Conservation (phyloP, 306 rosid genomes). For the Vachellia pachyceras region DNA sequence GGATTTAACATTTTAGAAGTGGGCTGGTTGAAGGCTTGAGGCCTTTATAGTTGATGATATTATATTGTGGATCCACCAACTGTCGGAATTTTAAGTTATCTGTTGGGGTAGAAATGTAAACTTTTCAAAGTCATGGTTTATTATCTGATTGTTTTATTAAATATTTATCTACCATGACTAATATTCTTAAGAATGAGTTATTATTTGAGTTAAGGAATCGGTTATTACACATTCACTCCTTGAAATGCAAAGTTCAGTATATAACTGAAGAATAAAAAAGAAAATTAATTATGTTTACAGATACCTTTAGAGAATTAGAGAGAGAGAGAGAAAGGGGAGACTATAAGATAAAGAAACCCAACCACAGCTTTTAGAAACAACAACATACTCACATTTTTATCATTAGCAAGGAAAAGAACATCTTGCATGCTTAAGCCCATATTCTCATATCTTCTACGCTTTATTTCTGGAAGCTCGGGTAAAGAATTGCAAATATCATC, state of each 20-base stretch:
- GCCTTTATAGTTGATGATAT: too few species aligned
- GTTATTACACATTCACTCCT: background rate
- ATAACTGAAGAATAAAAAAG: background rate
- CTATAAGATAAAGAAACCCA: background rate
- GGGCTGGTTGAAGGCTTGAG: too few species aligned
- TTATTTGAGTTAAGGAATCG: too few species aligned
- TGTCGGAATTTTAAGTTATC: too few species aligned
- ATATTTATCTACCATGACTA: too few species aligned
- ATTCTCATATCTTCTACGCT: constrained; percentile 82
- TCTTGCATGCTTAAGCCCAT: constrained; percentile 97
- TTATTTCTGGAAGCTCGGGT: constrained; percentile 95
- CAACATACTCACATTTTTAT: constrained; percentile 61
- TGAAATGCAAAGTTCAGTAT: background rate
- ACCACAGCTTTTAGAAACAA: constrained; percentile 6
- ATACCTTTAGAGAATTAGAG: background rate
- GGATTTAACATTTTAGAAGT: too few species aligned
- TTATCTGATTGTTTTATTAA: too few species aligned
- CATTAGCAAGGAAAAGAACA: constrained; percentile 87
- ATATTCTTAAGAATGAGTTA: too few species aligned
- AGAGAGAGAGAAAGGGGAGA: background rate
- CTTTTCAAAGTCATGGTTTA: too few species aligned
- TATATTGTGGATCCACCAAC: too few species aligned
- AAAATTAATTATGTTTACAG: background rate
- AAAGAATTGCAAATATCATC: constrained; percentile 60
- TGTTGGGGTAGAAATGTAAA: too few species aligned